Evolutionary conservation across 345 rosid genomes (phyloP).

Genomic region (Murraya koenigii): DNA sequence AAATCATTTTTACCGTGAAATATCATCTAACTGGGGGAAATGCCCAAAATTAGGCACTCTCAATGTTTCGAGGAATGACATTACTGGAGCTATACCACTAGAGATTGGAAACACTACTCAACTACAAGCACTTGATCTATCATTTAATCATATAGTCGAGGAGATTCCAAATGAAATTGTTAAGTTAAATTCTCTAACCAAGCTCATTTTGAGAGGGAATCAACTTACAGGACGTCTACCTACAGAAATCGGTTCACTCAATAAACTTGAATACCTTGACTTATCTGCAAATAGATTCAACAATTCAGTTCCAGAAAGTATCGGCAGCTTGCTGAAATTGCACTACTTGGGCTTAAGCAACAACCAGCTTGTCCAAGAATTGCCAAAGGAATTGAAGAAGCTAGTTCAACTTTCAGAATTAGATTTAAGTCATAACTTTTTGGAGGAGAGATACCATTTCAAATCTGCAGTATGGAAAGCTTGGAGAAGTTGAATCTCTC

Average conservation of each 20-base stretch:
- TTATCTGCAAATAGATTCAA: background rate
- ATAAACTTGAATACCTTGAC: background rate
- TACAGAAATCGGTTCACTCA: background rate
- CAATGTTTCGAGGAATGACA: background rate
- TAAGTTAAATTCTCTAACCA: conserved; percentile 7
- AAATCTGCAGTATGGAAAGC: background rate
- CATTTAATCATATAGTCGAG: conserved; percentile 17
- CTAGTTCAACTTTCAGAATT: background rate
- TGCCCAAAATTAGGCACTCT: background rate
- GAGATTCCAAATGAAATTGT: conserved; percentile 20
- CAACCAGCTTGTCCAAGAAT: background rate
- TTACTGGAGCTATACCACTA: background rate
- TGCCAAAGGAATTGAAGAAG: background rate
- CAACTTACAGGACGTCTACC: background rate
- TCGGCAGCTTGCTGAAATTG: background rate
- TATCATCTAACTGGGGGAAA: background rate
- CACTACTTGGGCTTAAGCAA: background rate
- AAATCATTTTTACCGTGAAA: background rate
- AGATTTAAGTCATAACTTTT: background rate
- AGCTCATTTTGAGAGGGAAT: conserved; percentile 17
- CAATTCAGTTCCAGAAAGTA: background rate
- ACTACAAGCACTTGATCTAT: conserved; percentile 13
- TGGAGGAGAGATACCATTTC: background rate
- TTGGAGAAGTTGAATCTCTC: background rate
- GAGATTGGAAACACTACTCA: conserved; percentile 7